Evolutionary conservation across 2,329 filamentous ascomycete genomes (phyloP).

Genomic region (Coleophoma cylindrospora): DNA sequence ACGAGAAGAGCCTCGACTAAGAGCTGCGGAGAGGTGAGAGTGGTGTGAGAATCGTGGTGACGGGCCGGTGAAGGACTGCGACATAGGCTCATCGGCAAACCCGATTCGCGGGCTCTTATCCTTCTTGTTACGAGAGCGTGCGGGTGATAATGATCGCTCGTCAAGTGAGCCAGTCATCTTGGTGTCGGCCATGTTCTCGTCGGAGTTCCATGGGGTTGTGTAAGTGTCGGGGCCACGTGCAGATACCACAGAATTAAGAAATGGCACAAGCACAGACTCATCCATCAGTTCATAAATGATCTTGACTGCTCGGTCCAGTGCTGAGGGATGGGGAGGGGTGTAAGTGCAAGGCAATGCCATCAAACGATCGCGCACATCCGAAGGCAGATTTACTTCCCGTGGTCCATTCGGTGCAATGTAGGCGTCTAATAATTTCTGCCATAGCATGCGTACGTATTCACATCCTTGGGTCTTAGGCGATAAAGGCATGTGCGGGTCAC

Average conservation of each 20-base stretch:
- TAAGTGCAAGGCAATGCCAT: conserved; percentile 56
- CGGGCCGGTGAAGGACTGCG: conserved; percentile 14
- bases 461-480: conserved; percentile 24
- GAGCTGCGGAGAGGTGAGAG: conserved; percentile 21
- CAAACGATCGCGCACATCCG: conserved; percentile 76
- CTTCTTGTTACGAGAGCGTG: conserved; percentile 12
- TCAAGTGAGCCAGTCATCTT: conserved; percentile 22
- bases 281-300: conserved; percentile 98
- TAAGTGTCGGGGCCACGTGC: conserved; percentile 18
- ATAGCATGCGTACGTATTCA: conserved; percentile 69
- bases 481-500: conserved; percentile 34
- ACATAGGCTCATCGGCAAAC: conserved; percentile 11
- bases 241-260: conserved; percentile 56
- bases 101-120: conserved; percentile 18
- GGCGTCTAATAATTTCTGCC: conserved; percentile 82
- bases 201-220: conserved; percentile 23
- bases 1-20: conserved; percentile 14
- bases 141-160: conserved; percentile 20
- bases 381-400: conserved; percentile 86
- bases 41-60: conserved; percentile 22
- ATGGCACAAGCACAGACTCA: conserved; percentile 89
- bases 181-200: conserved; percentile 22
- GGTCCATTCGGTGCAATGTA: conserved; percentile 85
- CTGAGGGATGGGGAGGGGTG: conserved; percentile 67
- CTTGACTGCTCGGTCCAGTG: conserved; percentile 74